These are phyloP conservation scores for Calocera viscosa DNA, from an alignment of 768 basidiomycete species.

Conservation along the genomic window DNA sequence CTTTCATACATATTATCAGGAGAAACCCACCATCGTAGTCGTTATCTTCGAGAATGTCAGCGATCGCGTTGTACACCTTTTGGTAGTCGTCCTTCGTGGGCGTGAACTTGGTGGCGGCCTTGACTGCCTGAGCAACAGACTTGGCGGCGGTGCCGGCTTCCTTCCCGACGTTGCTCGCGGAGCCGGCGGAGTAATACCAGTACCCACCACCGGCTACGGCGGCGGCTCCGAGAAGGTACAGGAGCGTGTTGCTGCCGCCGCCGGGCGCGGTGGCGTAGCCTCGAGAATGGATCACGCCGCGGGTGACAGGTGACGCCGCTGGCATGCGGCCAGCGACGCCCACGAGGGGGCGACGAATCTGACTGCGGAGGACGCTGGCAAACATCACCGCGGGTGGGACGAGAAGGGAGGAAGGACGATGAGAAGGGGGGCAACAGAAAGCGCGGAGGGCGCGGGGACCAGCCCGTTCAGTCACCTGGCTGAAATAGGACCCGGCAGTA, in stretches of 20 bases:
- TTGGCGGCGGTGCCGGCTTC: slow-evolving; percentile 45
- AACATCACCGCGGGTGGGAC: neutral
- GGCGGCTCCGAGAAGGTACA: slow-evolving; percentile 51
- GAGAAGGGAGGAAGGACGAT: slow-evolving; percentile 5
- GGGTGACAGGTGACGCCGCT: neutral
- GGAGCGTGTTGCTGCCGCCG: slow-evolving; percentile 32
- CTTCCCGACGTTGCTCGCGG: slow-evolving; percentile 36
- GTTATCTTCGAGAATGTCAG: slow-evolving; percentile 56
- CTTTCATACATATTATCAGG: neutral
- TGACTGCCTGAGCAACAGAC: slow-evolving; percentile 49
- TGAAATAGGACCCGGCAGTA: neutral
- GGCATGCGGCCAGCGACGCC: slow-evolving; percentile 7
- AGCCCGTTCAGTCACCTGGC: neutral
- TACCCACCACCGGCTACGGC: slow-evolving; percentile 46
- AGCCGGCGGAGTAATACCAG: slow-evolving; percentile 50
- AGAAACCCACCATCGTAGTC: slow-evolving; percentile 68
- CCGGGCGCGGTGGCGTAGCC: neutral
- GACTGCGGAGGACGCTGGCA: slow-evolving; percentile 2
- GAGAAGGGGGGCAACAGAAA: slow-evolving; percentile 9
- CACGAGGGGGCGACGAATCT: slow-evolving; percentile 6
- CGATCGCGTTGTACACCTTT: slow-evolving; percentile 90
- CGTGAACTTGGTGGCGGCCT: slow-evolving; percentile 54
- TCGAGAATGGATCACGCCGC: neutral
- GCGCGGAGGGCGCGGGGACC: neutral
- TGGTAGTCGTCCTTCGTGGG: slow-evolving; percentile 79